Base-by-base conservation (phyloP, 306 rosid genomes). In the Malus fusca region DNA sequence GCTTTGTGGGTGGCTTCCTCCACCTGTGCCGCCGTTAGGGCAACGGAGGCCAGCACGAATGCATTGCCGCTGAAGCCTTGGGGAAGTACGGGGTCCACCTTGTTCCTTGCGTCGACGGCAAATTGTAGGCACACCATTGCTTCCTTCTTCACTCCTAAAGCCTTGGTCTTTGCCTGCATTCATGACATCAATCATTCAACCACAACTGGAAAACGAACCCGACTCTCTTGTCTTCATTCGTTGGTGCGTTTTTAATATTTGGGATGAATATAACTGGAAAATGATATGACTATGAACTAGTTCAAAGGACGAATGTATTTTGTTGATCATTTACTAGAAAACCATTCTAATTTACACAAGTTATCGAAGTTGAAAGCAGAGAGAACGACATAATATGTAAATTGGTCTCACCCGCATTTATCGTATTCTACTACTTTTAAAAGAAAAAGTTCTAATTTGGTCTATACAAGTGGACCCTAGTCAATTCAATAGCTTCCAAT, bases 1-100 rank as follows among this genome's bases (percentile, higher is more conserved):
- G 48, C 11, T 67, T 75, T 81, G 70, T 77, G 78, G 84, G 76
- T 81, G 37, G 80, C 67, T 30, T 81, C 52, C 22, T 90, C 87
- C 33, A 89, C 21, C 72, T 87, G 85, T 62, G 44, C 69, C 0
- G 77, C 89, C 5, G 91, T 8, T 76, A 89, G 69, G 58, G 90
- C 87, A 2, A 88, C 83, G 18, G 97, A 89, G 72, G 93, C 93
- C 18, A 92, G 96, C 4, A 89, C 93, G 28, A 79, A 92, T 6
- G 96, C 93, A 26, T 92, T 92, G 66, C 97, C 97, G 15, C 91
- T 89, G 86, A 88, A 92, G 25, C 84, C 84, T 64, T 65, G 66
- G 21, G 93, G 89, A 21, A 89, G 77, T 70, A 93, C 79, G 0
- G 96, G 97, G 19, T 35, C 60, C 69, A 78, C 61, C 81, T 82